Base-by-base conservation (phyloP, 2,329 filamentous ascomycete genomes). In the Colletotrichum sp. region DNA sequence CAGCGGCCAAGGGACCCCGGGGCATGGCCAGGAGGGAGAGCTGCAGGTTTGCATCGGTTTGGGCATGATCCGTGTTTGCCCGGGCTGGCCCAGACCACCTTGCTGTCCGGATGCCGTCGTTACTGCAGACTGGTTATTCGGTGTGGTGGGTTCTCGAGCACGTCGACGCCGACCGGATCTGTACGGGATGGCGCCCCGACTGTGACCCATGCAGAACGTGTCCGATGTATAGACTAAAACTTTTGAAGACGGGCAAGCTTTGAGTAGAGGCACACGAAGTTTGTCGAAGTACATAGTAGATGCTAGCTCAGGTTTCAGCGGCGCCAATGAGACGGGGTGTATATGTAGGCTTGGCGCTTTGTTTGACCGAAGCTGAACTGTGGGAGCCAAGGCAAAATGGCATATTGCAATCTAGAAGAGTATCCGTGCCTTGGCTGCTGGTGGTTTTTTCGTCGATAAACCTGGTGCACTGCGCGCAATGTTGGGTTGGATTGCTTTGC, bases 21-120 rank as follows among this genome's bases (percentile, higher is more conserved):
- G 13, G 26, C 15, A 34, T 48, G 34, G 21, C 28, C 52, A 75
- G 61, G 63, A 67, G 30, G 36, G 30, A 57, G 36, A 24, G 57
- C 72, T 65, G 63, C 72, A 52, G 26, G 55, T 43, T 52, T 61
- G 72, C 36, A 30, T 74, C 72, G 61, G 48, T 66, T 66, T 72
- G 67, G 68, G 60, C 72, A 55, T 26, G 72, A 72, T 67, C 63
- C 55, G 72, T 75, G 69, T 75, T 63, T 75, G 39, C 34, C 70
- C 52, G 39, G 60, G 69, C 69, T 67, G 30, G 63, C 72, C 69
- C 69, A 72, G 69, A 39, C 68, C 61, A 67, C 61, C 32, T 52
- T 72, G 21, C 39, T 59, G 69, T 39, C 39, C 61, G 16, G 26
- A 39, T 36, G 55, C 13, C n/a, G 16, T 52, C 36, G 61, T 32